A percentile compares a stretch with the other conserved stretches of the same genome.
These are phyloP conservation scores for Yarrowia deformans DNA, from an alignment of 805 yeast genomes.

Conservation along the genomic window DNA sequence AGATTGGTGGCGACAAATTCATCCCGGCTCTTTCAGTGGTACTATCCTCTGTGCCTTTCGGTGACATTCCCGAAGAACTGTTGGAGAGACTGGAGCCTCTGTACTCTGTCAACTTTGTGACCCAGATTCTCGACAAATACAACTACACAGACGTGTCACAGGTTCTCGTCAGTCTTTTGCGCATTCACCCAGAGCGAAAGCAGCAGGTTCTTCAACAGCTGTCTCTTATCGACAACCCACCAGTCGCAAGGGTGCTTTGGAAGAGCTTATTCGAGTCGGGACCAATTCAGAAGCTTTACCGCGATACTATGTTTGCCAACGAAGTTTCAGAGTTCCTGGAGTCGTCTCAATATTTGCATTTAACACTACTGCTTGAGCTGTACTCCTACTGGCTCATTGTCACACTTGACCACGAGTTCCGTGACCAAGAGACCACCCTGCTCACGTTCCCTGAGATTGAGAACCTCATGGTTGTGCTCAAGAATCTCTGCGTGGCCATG, in stretches of 20 bases:
- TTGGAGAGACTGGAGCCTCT: conserved; percentile 9
- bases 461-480: conserved; percentile 58
- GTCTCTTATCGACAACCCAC: conserved; percentile 27
- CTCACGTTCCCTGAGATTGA: conserved; percentile 53
- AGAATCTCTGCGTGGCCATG: conserved; percentile 58
- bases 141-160: conserved; percentile 33
- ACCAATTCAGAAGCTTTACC: conserved; percentile 41
- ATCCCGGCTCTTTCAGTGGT: conserved; percentile 36
- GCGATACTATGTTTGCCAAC: conserved; percentile 40
- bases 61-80: conserved; percentile 20
- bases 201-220: conserved; percentile 19
- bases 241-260: conserved; percentile 27
- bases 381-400: conserved; percentile 72
- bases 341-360: conserved; percentile 42
- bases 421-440: conserved; percentile 54
- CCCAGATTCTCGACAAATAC: conserved; percentile 19
- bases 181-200: conserved; percentile 26
- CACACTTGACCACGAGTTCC: conserved; percentile 69
- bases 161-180: conserved; percentile 15
- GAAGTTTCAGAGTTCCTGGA: conserved; percentile 41
- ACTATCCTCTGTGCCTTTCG: conserved; percentile 23
- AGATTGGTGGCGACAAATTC: conserved; percentile 38
- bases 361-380: conserved; percentile 59
- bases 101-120: conserved; percentile 15
- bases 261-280: conserved; percentile 32